Evolutionary conservation across 2,329 filamentous ascomycete genomes (phyloP).

Genomic region (Aspergillus unguis): DNA sequence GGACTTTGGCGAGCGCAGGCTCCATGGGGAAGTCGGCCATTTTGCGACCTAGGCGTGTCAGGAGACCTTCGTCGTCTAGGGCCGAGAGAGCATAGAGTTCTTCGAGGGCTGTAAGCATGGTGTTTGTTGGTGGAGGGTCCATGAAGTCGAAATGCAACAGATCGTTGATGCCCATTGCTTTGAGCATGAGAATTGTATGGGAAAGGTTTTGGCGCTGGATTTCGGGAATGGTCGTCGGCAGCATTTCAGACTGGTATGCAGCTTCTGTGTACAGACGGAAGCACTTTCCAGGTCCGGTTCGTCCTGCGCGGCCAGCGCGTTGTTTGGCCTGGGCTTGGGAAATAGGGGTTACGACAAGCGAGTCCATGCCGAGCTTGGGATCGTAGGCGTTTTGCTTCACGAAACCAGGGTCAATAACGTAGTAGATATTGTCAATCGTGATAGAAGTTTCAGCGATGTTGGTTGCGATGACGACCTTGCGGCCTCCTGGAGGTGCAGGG

Average conservation of each 20-base stretch:
- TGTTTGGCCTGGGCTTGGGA: conserved; percentile 97
- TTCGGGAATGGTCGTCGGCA: conserved; percentile 92
- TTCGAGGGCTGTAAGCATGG: conserved; percentile 93
- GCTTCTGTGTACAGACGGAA: conserved; percentile 94
- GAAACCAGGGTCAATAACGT: conserved; percentile 94
- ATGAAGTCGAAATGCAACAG: conserved; percentile 97
- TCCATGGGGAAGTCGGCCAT: conserved; percentile 99
- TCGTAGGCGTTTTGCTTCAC: conserved; percentile 98
- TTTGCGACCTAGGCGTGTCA: conserved; percentile 87
- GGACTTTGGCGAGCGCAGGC: conserved; percentile 80
- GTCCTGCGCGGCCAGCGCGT: conserved; percentile 83
- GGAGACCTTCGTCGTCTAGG: conserved; percentile 88
- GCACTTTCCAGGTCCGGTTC: conserved; percentile 93
- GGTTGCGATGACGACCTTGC: conserved; percentile 96
- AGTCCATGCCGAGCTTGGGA: conserved; percentile 96
- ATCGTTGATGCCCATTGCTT: conserved; percentile 99
- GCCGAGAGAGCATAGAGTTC: conserved; percentile 90
- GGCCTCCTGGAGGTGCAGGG: conserved; percentile 75
- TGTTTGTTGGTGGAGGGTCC: conserved; percentile 96
- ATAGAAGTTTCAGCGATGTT: conserved; percentile 98
- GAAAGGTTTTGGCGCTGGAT: conserved; percentile 94
- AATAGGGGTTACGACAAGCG: conserved; percentile 90
- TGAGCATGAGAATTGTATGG: conserved; percentile 92
- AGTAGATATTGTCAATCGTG: conserved; percentile 96
- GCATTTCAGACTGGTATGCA: conserved; percentile 94